Conservation (phyloP, 2,329 filamentous ascomycete genomes). For the Orbilia brochopaga region DNA sequence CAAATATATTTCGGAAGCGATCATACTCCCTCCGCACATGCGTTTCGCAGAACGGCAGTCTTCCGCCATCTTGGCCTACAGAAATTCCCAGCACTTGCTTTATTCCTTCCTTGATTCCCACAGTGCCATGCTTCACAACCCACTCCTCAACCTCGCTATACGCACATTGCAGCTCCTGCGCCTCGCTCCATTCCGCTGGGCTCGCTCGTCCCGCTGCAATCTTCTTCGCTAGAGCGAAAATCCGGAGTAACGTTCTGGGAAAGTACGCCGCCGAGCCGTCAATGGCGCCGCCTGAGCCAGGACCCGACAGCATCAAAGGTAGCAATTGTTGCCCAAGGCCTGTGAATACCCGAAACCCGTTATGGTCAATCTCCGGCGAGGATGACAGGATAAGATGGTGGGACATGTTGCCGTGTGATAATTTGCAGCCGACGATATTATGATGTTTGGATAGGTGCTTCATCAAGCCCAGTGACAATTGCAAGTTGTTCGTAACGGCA, state of each 20-base stretch:
- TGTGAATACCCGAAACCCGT: constrained; percentile 68
- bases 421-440: constrained; percentile 73
- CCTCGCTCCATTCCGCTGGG: constrained; percentile 59
- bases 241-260: constrained; percentile 66
- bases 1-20: constrained; percentile 17
- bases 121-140: constrained; percentile 66
- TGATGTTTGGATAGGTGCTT: constrained; percentile 66
- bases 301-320: constrained; percentile 68
- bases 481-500: constrained; percentile 70
- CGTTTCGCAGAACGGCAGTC: constrained; percentile 59
- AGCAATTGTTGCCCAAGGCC: constrained; percentile 71
- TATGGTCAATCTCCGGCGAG: constrained; percentile 67
- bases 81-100: constrained; percentile 65
- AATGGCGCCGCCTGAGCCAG: constrained; percentile 66
- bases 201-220: constrained; percentile 56
- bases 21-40: constrained; percentile 27
- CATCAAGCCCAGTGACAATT: constrained; percentile 66
- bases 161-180: constrained; percentile 66
- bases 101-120: constrained; percentile 71
- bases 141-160: constrained; percentile 69
- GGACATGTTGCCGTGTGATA: constrained; percentile 72
- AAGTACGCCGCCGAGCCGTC: constrained; percentile 71
- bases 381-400: constrained; percentile 68
- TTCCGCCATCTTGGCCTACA: constrained; percentile 64
- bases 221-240: constrained; percentile 63